phyloP scores from a whole-genome alignment of 225 moss, liverwort and hornwort genomes.

The Climacium dendroides region DNA sequence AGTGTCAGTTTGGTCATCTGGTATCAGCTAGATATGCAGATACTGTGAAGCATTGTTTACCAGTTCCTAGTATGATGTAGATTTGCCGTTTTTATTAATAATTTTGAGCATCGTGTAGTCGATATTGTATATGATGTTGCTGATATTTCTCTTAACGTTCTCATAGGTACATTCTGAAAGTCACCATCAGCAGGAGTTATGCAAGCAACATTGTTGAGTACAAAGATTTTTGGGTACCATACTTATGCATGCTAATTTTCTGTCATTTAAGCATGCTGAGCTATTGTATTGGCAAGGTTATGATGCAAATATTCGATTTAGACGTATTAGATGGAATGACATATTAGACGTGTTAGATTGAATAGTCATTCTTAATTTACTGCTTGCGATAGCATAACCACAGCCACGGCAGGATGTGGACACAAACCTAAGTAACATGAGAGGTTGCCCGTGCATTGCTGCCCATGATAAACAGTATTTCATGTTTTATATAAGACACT shows the following conservation, averaged over 20 bases:
- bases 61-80: neutral
- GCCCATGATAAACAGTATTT: slow-evolving; percentile 45
- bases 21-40: neutral
- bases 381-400: neutral
- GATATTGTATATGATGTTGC: neutral
- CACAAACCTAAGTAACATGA: neutral
- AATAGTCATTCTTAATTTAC: neutral
- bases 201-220: slow-evolving; percentile 93
- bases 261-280: neutral
- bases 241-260: neutral
- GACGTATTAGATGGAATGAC: neutral
- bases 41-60: neutral
- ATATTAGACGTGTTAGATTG: neutral
- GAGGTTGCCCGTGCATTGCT: neutral
- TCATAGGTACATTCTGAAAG: slow-evolving; percentile 86
- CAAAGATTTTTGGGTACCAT: slow-evolving; percentile 79
- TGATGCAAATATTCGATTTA: neutral
- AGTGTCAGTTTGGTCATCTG: neutral
- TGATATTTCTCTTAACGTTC: neutral
- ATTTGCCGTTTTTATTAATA: neutral
- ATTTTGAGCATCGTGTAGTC: neutral
- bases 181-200: slow-evolving; percentile 96
- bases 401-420: neutral
- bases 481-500: neutral
- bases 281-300: neutral